phyloP scores from a whole-genome alignment of 2,329 filamentous ascomycete species.

The Peltaster fructicola region DNA sequence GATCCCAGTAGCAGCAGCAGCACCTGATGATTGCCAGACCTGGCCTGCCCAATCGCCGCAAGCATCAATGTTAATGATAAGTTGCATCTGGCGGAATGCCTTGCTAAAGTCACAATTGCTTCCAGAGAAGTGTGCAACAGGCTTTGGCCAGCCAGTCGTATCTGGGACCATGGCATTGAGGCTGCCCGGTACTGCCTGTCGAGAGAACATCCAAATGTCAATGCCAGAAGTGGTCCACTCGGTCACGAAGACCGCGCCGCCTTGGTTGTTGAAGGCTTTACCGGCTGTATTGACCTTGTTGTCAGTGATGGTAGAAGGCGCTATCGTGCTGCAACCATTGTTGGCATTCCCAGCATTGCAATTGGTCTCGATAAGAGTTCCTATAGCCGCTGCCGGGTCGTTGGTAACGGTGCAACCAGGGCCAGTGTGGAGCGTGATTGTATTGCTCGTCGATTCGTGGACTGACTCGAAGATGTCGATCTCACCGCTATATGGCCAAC shows the following conservation, averaged over 20 bases:
- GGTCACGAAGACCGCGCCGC: slow-evolving; percentile 30
- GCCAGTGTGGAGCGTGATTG: slow-evolving; percentile 31
- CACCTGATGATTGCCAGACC: slow-evolving; percentile 46
- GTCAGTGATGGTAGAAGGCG: slow-evolving; percentile 5
- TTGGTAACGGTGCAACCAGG: slow-evolving; percentile 25
- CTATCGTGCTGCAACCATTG: slow-evolving; percentile 26
- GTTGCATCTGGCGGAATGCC: slow-evolving; percentile 54
- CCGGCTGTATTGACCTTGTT: slow-evolving; percentile 23
- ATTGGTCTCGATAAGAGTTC: slow-evolving; percentile 14
- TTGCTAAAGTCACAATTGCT: slow-evolving; percentile 49
- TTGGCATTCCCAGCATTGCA: slow-evolving; percentile 16
- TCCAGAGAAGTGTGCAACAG: slow-evolving; percentile 49
- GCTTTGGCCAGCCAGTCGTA: slow-evolving; percentile 42
- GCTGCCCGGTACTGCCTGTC: slow-evolving; percentile 46
- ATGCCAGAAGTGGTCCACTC: slow-evolving; percentile 55
- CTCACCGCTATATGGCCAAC: slow-evolving; percentile 26
- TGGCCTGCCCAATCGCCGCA: slow-evolving; percentile 75
- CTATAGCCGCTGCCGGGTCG: slow-evolving; percentile 8
- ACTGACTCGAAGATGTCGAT: slow-evolving; percentile 34
- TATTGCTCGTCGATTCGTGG: slow-evolving; percentile 24
- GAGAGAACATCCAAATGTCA: slow-evolving; percentile 66
- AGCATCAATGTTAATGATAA: slow-evolving; percentile 70
- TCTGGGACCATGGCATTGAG: slow-evolving; percentile 42
- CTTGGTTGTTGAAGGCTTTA: slow-evolving; percentile 31
- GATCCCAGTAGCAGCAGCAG: slow-evolving; percentile 36